Percentiles rank a stretch among this genome's conserved stretches.
Conservation (phyloP, 805 yeast species). For the Yamadazyma endophytica region DNA sequence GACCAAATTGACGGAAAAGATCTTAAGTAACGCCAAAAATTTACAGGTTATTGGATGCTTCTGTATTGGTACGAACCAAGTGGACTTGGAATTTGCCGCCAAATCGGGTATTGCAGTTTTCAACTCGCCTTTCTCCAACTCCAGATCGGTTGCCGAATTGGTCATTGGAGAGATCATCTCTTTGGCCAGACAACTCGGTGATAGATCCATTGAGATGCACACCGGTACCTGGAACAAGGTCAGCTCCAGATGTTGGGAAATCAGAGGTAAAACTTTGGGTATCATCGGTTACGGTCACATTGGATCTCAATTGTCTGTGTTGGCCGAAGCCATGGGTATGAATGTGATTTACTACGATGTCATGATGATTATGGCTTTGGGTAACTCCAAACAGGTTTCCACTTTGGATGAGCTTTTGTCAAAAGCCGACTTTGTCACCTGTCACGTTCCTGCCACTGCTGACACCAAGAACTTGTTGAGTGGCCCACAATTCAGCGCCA, state of each 20-base stretch:
- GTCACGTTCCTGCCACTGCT: constrained; percentile 91
- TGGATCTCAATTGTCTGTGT: constrained; percentile 93
- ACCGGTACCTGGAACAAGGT: constrained; percentile 98
- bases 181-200: constrained; percentile 94
- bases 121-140: constrained; percentile 97
- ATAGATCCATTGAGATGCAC: constrained; percentile 93
- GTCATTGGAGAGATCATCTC: constrained; percentile 93
- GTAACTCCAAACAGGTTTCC: constrained; percentile 91
- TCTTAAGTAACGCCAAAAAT: constrained; percentile 82
- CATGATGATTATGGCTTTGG: constrained; percentile 89
- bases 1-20: constrained; percentile 78
- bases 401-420: constrained; percentile 78
- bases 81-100: constrained; percentile 88
- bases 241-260: constrained; percentile 94
- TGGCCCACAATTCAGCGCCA: constrained; percentile 86
- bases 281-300: constrained; percentile 98
- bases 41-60: constrained; percentile 92
- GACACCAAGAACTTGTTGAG: constrained; percentile 91
- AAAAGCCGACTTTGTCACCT: constrained; percentile 81
- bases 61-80: constrained; percentile 99
- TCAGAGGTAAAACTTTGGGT: constrained; percentile 96
- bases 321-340: constrained; percentile 98
- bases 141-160: constrained; percentile 96
- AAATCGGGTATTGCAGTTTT: constrained; percentile 91
- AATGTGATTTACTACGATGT: constrained; percentile 92